A percentile compares a stretch with the other conserved stretches of the same genome.
phyloP scores from a whole-genome alignment of 345 rosid genomes.

The Eutrema japonicum region DNA sequence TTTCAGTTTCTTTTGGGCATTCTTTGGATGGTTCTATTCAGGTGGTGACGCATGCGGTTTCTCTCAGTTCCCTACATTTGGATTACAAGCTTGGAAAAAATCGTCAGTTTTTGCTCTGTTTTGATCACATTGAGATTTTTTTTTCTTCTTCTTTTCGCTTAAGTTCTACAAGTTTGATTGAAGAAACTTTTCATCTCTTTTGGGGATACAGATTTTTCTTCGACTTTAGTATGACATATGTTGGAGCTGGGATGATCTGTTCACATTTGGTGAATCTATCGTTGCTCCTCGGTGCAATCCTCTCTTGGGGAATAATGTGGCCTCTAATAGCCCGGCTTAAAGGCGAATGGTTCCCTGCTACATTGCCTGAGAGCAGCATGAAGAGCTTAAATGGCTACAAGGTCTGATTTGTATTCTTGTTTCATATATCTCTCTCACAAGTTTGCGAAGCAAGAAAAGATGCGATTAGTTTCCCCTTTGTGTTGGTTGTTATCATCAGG shows the following conservation, averaged over 20 bases:
- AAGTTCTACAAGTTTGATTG: neutral
- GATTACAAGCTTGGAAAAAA: constrained; percentile 77
- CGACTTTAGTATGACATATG: constrained; percentile 83
- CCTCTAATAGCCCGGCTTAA: constrained; percentile 66
- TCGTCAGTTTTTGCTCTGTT: constrained; percentile 53
- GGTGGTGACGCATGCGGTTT: constrained; percentile 79
- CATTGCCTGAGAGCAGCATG: constrained; percentile 71
- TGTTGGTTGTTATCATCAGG: constrained; percentile 64
- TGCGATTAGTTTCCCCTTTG: neutral
- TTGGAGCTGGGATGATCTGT: constrained; percentile 98
- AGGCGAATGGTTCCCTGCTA: constrained; percentile 77
- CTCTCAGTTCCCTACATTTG: constrained; percentile 79
- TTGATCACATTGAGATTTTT: neutral
- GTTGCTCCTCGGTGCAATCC: constrained; percentile 84
- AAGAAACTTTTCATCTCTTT: constrained; percentile 19
- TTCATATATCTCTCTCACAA: neutral
- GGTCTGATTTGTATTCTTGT: constrained; percentile 42
- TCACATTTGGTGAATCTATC: constrained; percentile 91
- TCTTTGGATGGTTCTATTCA: constrained; percentile 84
- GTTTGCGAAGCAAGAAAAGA: neutral
- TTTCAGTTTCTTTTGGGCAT: constrained; percentile 77
- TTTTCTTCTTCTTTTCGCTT: neutral
- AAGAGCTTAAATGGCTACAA: constrained; percentile 87
- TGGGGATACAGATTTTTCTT: constrained; percentile 77
- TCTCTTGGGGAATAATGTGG: constrained; percentile 98